phyloP scores from a whole-genome alignment of 495 filamentous ascomycete genomes.

The Podospora anserina region DNA sequence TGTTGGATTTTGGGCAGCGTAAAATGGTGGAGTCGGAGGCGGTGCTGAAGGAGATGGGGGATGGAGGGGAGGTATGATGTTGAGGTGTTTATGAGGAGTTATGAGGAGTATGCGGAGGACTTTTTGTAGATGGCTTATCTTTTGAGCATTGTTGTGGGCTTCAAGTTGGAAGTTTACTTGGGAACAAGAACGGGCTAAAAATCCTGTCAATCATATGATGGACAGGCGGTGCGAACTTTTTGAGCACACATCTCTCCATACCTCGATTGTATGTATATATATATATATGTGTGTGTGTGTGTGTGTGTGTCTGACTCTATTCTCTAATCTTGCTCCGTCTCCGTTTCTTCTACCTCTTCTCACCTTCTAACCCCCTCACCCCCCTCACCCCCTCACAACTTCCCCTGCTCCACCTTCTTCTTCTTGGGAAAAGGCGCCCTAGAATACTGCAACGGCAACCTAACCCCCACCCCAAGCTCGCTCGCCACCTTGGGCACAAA shows the following conservation, averaged over 20 bases:
- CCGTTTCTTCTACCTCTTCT: no score
- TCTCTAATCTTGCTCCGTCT: no score
- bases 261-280: no score
- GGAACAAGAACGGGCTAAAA: no score
- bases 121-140: no score
- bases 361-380: neutral
- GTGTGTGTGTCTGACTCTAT: no score
- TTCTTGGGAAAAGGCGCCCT: conserved; percentile 15
- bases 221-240: no score
- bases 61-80: neutral
- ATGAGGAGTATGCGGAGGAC: neutral
- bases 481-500: conserved; percentile 61
- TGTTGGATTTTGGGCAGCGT: neutral
- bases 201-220: no score
- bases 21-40: neutral
- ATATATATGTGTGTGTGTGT: no score
- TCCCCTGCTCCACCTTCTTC: neutral
- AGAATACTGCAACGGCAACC: conserved; percentile 54
- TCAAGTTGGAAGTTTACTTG: no score
- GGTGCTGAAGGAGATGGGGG: neutral
- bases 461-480: conserved; percentile 56
- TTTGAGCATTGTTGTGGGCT: no score
- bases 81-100: neutral
- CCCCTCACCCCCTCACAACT: neutral
- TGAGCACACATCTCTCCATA: no score